Evolutionary conservation across 2,329 filamentous ascomycete species (phyloP).

Genomic region (Teratosphaeria nubilosa): DNA sequence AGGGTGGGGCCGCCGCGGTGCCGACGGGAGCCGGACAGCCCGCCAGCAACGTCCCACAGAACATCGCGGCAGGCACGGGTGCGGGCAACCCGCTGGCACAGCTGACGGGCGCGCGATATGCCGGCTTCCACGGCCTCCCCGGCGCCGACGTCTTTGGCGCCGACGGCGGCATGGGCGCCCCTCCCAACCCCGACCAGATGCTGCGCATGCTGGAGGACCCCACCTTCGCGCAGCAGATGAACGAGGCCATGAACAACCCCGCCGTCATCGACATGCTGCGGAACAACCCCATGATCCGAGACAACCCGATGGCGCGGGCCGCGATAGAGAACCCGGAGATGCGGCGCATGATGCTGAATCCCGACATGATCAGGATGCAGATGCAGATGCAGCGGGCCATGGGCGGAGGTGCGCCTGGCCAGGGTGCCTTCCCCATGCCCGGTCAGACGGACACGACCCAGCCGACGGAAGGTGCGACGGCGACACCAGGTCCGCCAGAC

Average conservation of each 20-base stretch:
- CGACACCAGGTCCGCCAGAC: slow-evolving; percentile 15
- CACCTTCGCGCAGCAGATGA: slow-evolving; percentile 75
- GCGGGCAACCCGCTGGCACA: slow-evolving; percentile 85
- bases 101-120: slow-evolving; percentile 85
- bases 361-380: slow-evolving; percentile 70
- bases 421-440: slow-evolving; percentile 69
- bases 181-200: slow-evolving; percentile 70
- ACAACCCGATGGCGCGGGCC: slow-evolving; percentile 79
- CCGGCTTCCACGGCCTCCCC: slow-evolving; percentile 81
- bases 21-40: slow-evolving; percentile 35
- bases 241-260: slow-evolving; percentile 93
- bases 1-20: slow-evolving; percentile 31
- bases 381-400: slow-evolving; percentile 67
- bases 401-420: slow-evolving; percentile 42
- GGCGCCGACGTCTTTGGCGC: slow-evolving; percentile 83
- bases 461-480: slow-evolving; percentile 12
- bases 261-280: slow-evolving; percentile 75
- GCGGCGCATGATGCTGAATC: slow-evolving; percentile 86
- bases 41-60: slow-evolving; percentile 56
- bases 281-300: slow-evolving; percentile 60
- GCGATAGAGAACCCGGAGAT: slow-evolving; percentile 84
- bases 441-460: slow-evolving; percentile 77
- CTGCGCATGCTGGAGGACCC: slow-evolving; percentile 81
- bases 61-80: slow-evolving; percentile 66
- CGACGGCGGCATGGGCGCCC: slow-evolving; percentile 90